Conservation (phyloP, 345 rosid genomes). For the Syzygium aqueum region DNA sequence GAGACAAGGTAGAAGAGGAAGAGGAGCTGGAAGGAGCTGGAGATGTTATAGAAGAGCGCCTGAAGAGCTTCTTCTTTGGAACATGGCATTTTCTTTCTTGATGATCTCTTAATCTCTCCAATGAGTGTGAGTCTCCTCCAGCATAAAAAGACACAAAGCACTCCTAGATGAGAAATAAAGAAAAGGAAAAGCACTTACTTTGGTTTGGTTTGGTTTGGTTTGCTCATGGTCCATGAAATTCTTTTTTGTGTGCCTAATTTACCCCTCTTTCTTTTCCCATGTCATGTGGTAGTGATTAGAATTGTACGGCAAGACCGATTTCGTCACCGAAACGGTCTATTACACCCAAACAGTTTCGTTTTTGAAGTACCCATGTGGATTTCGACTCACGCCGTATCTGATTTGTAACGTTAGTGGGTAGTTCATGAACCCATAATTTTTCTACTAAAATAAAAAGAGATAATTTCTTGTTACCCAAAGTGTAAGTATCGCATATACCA, state of each 20-base stretch:
- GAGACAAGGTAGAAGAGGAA: conserved; percentile 62
- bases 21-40: conserved; percentile 56
- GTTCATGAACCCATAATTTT: neutral
- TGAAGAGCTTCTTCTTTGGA: conserved; percentile 67
- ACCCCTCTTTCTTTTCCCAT: neutral
- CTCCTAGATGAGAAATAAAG: neutral
- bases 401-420: neutral
- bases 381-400: neutral
- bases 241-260: neutral
- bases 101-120: conserved; percentile 14
- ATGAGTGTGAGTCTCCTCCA: conserved; percentile 1
- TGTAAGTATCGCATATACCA: neutral
- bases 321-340: neutral
- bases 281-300: neutral
- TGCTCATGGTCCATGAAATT: neutral
- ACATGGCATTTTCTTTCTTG: conserved; percentile 54
- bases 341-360: neutral
- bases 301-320: neutral
- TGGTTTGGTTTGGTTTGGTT: neutral
- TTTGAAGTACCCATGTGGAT: neutral
- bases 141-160: neutral
- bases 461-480: neutral
- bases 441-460: neutral
- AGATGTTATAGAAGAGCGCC: conserved; percentile 65
- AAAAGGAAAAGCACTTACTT: neutral